Evolutionary conservation across 495 filamentous ascomycete genomes (phyloP).

Genomic region (Neurospora tetraspora): DNA sequence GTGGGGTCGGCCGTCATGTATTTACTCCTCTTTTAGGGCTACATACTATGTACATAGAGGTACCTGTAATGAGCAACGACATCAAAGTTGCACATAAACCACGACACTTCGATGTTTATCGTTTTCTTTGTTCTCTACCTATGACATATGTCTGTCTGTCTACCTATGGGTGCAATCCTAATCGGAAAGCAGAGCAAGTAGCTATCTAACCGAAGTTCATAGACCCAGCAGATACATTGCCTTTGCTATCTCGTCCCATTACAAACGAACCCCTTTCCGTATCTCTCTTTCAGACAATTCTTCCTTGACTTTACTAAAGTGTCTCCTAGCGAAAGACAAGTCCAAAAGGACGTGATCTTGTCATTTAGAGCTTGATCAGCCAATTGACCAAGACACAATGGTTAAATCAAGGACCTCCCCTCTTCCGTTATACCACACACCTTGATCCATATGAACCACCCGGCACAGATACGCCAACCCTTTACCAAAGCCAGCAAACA

Average conservation of each 20-base stretch:
- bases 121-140: not conserved
- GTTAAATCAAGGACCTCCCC: too few relatives aligned
- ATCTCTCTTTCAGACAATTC: not conserved
- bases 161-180: not conserved
- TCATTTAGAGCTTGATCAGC: too few relatives aligned
- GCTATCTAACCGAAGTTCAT: not conserved
- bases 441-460: too few relatives aligned
- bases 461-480: too few relatives aligned
- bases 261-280: too few relatives aligned
- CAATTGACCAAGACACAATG: too few relatives aligned
- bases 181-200: not conserved
- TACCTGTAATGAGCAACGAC: not conserved
- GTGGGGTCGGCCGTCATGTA: not conserved
- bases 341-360: too few relatives aligned
- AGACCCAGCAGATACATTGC: not conserved
- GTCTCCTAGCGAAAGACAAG: too few relatives aligned
- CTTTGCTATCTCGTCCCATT: too few relatives aligned
- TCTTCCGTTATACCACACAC: too few relatives aligned
- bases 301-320: not conserved
- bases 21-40: not conserved
- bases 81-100: not conserved
- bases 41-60: too few relatives aligned
- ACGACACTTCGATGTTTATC: not conserved
- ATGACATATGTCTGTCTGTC: not conserved
- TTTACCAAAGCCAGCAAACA: not conserved